A percentile compares a stretch with the other conserved stretches of the same genome.
Conservation (phyloP, 345 rosid genomes). For the Euphorbia lathyris region DNA sequence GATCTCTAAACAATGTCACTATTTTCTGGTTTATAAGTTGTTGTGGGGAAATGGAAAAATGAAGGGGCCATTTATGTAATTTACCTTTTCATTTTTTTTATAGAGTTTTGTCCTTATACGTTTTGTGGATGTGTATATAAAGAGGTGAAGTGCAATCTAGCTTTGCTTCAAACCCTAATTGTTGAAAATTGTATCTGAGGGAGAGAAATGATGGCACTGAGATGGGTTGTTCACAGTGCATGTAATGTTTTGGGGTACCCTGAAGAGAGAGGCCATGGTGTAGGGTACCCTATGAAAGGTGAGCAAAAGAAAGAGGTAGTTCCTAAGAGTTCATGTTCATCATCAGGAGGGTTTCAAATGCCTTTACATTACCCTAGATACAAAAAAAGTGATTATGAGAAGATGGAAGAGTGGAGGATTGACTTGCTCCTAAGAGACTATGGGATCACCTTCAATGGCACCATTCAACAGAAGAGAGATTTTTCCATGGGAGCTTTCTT, state of each 20-base stretch:
- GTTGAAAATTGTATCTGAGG: too few relatives aligned
- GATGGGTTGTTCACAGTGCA: constrained; percentile 50
- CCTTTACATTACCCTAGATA: constrained; percentile 71
- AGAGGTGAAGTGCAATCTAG: neutral
- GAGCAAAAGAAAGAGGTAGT: neutral
- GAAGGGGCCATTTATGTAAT: too few relatives aligned
- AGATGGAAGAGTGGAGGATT: constrained; percentile 71
- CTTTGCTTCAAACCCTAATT: neutral
- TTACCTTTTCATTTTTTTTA: too few relatives aligned
- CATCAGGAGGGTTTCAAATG: constrained; percentile 53
- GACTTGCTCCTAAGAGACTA: constrained; percentile 56
- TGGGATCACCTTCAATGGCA: constrained; percentile 40
- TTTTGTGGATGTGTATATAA: neutral
- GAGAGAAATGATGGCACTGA: constrained; percentile 42
- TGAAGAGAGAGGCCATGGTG: neutral
- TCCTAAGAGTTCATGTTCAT: neutral
- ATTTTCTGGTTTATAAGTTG: too few relatives aligned
- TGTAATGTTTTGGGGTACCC: constrained; percentile 36
- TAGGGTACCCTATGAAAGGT: constrained; percentile 14
- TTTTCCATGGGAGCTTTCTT: constrained; percentile 59
- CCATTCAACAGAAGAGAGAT: constrained; percentile 49
- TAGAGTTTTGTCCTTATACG: neutral
- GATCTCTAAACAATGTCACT: too few relatives aligned
- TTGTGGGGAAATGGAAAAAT: too few relatives aligned
- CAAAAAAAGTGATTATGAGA: constrained; percentile 53